A percentile compares a stretch with the other conserved stretches of the same genome.
Conservation (phyloP, 108 stramenopile genomes). For the Fistulifera pelliculosa region DNA sequence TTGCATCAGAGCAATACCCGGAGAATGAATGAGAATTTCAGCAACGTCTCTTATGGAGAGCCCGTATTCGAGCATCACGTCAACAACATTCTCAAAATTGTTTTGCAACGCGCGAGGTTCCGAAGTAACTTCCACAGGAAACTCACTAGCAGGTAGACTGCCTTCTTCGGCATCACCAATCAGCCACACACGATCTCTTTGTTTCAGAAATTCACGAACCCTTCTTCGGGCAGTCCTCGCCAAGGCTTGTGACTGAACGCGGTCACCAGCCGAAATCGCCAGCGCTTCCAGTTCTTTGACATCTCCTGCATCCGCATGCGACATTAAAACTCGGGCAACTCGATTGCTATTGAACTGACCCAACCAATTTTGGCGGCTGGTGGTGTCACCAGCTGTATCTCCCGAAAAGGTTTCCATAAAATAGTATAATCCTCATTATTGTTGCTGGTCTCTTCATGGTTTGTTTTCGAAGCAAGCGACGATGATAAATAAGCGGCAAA, state of each 20-base stretch:
- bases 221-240: slow-evolving; percentile 44
- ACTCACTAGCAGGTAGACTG: not conserved
- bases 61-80: slow-evolving; percentile 45
- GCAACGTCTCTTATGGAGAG: slow-evolving; percentile 56
- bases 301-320: slow-evolving; percentile 27
- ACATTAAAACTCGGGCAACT: slow-evolving; percentile 34
- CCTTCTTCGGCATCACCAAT: not conserved
- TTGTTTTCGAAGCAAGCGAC: not conserved
- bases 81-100: slow-evolving; percentile 38
- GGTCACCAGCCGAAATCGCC: slow-evolving; percentile 40
- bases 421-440: too few species aligned
- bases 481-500: not conserved
- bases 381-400: slow-evolving; percentile 6
- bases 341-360: slow-evolving; percentile 51
- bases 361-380: slow-evolving; percentile 21
- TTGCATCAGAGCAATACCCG: slow-evolving; percentile 53
- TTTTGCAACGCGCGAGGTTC: not conserved
- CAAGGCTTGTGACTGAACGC: slow-evolving; percentile 45
- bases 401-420: not conserved
- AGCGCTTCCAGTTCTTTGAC: slow-evolving; percentile 21
- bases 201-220: slow-evolving; percentile 51
- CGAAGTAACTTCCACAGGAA: not conserved
- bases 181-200: slow-evolving; percentile 53
- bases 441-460: too few species aligned
- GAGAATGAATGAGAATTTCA: slow-evolving; percentile 57